Percentiles rank a stretch among this genome's conserved stretches.
Conservation (phyloP, 164 flowering plant species). For the Magnolia officinalis region DNA sequence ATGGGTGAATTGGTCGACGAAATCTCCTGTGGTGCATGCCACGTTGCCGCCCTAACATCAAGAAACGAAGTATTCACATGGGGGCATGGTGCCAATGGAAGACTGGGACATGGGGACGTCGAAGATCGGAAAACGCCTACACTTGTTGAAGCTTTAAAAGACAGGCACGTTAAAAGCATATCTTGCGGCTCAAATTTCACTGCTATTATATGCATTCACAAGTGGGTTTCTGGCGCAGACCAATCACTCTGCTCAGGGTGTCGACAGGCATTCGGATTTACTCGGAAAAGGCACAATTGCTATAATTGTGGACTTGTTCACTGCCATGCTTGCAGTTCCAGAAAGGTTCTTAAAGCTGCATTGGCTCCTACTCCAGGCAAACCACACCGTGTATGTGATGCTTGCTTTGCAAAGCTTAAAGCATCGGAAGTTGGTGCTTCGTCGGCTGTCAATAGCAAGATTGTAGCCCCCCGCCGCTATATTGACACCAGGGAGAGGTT, state of each 20-base stretch:
- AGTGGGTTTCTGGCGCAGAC: constrained; percentile 53
- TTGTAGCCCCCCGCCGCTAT: constrained; percentile 21
- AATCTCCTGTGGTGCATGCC: constrained; percentile 68
- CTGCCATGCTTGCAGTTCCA: constrained; percentile 55
- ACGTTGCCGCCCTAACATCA: constrained; percentile 76
- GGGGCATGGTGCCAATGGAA: constrained; percentile 65
- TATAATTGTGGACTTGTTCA: constrained; percentile 52
- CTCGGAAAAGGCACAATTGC: constrained; percentile 54
- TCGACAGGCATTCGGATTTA: constrained; percentile 51
- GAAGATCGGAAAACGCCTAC: constrained; percentile 53
- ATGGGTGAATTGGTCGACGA: constrained; percentile 73
- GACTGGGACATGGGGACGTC: constrained; percentile 58
- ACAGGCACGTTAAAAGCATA: constrained; percentile 44
- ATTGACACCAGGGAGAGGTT: constrained; percentile 29
- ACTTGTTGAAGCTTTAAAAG: constrained; percentile 47
- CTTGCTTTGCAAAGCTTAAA: constrained; percentile 48
- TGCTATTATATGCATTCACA: constrained; percentile 51
- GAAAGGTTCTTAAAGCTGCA: constrained; percentile 44
- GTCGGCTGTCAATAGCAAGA: constrained; percentile 26
- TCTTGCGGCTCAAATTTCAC: constrained; percentile 57
- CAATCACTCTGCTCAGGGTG: constrained; percentile 56
- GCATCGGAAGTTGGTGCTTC: constrained; percentile 39
- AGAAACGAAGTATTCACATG: constrained; percentile 75
- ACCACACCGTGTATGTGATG: constrained; percentile 69
- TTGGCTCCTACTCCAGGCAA: constrained; percentile 53